Base-by-base conservation (phyloP, 371 early-diverging fungal genomes). In the Thermomucor indicae-seudaticae region DNA sequence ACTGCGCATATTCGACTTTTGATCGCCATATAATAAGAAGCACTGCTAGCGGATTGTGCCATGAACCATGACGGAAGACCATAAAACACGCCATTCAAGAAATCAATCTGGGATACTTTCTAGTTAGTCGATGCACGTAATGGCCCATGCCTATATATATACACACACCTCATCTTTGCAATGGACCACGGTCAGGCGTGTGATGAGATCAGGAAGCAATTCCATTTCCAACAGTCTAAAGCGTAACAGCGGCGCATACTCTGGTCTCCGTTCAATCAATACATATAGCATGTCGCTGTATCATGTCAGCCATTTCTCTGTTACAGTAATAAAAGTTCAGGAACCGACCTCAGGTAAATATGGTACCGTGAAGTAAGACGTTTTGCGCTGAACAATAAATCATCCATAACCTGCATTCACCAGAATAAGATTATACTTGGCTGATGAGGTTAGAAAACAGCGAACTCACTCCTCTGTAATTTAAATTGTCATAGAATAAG, bases 271-370 rank as follows among this genome's bases (percentile, higher is more conserved):
- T 39, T 68, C 66, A 0, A 69, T 51, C 8, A 67, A 19, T 12
- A 57, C 51, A 23, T 58, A 61, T 5, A 75, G 49, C 67, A 65
- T 71, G 24, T 71, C 75, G 29, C 75, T 73, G 50, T 22, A 32
- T n/a, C n/a, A n/a, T n/a, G n/a, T n/a, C n/a, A n/a, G n/a, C n/a
- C n/a, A n/a, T n/a, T n/a, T n/a, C 27, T 14, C 43, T 12, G 12
- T 16, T 19, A 2, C 19, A 3, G 8, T 1, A 6, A 2, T 5
- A 19, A 5, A 37, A 23, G 6, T 10, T 27, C 4, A n/a, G 7
- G 16, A 34, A 6, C 5, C 17, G 28, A 65, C 66, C 67, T 62
- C 25, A 67, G 41, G 50, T 59, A 58, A 6, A 72, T 59, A 7
- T 44, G 41, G 31, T 50, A 62, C 16, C 49, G 42, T 6, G 67